Base-by-base conservation (phyloP, 176 grass and related monocot genomes). In the Luzula sylvatica region DNA sequence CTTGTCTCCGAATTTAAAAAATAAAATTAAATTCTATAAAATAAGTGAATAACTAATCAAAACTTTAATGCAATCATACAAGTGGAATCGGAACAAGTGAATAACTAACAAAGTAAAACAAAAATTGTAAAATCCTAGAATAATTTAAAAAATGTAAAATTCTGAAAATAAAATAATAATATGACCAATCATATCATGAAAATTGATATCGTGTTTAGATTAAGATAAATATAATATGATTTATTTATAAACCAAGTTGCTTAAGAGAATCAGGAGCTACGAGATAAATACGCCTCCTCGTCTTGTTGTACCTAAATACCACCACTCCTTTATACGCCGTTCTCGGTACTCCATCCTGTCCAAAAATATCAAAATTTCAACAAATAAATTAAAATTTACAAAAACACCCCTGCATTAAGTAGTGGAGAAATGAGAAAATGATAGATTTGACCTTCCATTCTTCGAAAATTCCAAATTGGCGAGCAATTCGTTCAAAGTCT, bases 321-420 rank as follows among this genome's bases (percentile, higher is more conserved):
- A 90, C 85, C 2, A 90, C 78, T 64, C 92, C 92, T 90, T 98
- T 98, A 61, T 86, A 98, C 42, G 92, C 81, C 43, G 92, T 79
- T 53, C 92, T 82, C 23, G 92, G 85, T 76, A 98, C 71, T 21
- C 92, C 92, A 65, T 86, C 92, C 92, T 98, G 51, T n/a, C n/a
- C n/a, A n/a, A n/a, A n/a, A n/a, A n/a, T n/a, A n/a, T n/a, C n/a
- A n/a, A n/a, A n/a, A 58, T 40, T 29, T 11, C 12, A n/a, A 62
- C 4, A 19, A 15, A 35, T 46, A 23, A 8, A 3, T 35, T 29
- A 2, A 14, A 23, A 63, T 46, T 23, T 11, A 39, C 43, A 17
- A 60, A 20, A 23, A 45, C 23, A 39, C 20, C 20, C 23, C 23
- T 4, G 13, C 47, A 23, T 30, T 29, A 23, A 16, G 2, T 24